Percentiles rank a stretch among this genome's conserved stretches.
These are phyloP conservation scores for Persicaria tinctoria DNA, from an alignment of 148 eudicot species.

Conservation along the genomic window DNA sequence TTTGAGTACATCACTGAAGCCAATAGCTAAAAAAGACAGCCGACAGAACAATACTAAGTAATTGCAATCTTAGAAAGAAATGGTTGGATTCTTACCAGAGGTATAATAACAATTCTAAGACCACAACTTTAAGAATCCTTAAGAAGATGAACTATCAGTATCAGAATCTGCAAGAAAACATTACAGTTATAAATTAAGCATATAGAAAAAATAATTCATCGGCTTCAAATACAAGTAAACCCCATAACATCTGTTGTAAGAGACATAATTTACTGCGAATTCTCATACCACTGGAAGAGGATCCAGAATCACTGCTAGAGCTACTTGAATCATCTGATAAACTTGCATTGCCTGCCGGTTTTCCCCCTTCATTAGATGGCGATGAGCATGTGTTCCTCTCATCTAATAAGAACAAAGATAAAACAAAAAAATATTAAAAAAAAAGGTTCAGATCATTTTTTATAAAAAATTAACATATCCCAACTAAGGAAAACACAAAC, in stretches of 20 bases:
- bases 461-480: no score
- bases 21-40: no score
- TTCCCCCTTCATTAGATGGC: background rate
- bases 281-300: conserved; percentile 5
- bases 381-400: background rate
- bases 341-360: background rate
- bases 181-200: background rate
- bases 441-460: background rate
- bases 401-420: background rate
- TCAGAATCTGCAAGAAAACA: conserved; percentile 1
- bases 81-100: background rate
- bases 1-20: no score
- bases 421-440: background rate
- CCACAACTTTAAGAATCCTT: background rate
- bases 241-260: background rate
- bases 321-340: conserved; percentile 1
- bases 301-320: conserved; percentile 5
- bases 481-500: background rate
- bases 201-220: background rate
- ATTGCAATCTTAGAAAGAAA: no score
- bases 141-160: conserved; percentile 2
- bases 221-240: background rate
- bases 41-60: no score
- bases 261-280: background rate
- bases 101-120: background rate